Evolutionary conservation across 2,329 filamentous ascomycete species (phyloP).

Genomic region (Nothopassalora personata): DNA sequence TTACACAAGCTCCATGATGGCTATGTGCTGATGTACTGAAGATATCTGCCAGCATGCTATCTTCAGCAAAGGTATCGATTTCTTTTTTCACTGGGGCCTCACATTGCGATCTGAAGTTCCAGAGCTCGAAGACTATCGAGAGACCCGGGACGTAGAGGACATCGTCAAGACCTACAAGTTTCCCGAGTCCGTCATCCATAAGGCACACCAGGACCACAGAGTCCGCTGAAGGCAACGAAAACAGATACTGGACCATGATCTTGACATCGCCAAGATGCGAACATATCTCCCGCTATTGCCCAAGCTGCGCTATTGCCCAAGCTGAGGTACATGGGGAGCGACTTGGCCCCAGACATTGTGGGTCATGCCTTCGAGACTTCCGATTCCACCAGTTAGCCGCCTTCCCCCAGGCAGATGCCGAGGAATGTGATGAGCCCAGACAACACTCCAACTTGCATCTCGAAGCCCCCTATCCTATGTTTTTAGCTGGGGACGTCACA

Average conservation of each 20-base stretch:
- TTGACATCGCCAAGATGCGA: neutral
- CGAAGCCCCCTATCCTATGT: too few species aligned
- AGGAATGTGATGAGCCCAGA: too few species aligned
- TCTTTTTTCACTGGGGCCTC: neutral
- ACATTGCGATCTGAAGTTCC: neutral
- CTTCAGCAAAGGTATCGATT: neutral
- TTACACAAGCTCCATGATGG: neutral
- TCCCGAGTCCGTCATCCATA: neutral
- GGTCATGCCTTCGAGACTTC: too few species aligned
- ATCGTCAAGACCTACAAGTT: neutral
- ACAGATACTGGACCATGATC: neutral
- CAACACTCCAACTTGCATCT: too few species aligned
- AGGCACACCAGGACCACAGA: neutral
- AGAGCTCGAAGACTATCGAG: neutral
- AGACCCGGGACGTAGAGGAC: neutral
- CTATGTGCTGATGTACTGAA: neutral
- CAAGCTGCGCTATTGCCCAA: too few species aligned
- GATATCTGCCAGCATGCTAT: neutral
- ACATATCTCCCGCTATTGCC: neutral
- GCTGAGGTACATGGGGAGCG: too few species aligned
- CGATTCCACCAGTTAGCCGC: too few species aligned
- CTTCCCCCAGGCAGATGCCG: too few species aligned
- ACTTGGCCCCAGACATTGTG: too few species aligned
- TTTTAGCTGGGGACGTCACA: too few species aligned
- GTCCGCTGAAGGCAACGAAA: neutral